Conservation (phyloP, 768 basidiomycete genomes). For the Phlebiopsis gigantea region DNA sequence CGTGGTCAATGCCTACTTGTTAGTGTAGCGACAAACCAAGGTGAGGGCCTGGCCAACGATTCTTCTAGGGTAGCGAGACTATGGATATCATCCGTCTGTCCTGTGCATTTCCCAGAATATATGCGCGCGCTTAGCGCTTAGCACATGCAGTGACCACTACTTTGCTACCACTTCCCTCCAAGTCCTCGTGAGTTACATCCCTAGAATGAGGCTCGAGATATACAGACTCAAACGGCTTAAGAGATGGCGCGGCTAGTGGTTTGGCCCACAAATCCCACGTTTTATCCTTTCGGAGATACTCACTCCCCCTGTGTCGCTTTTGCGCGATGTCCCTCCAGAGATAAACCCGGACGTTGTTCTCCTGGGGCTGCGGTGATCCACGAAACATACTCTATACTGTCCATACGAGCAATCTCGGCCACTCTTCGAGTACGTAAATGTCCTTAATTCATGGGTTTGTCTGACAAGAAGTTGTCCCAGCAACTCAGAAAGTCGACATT, state of each 20-base stretch:
- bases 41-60: no score
- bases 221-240: no score
- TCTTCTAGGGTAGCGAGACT: no score
- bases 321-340: slow-evolving; percentile 42
- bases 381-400: slow-evolving; percentile 49
- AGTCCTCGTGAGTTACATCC: no score
- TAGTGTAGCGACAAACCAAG: no score
- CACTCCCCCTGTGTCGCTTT: slow-evolving; percentile 43
- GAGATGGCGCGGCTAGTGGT: slow-evolving; percentile 42
- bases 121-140: no score
- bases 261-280: slow-evolving; percentile 41
- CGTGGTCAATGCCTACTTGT: no score
- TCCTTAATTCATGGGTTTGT: neutral
- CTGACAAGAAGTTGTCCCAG: neutral
- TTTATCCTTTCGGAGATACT: slow-evolving; percentile 61
- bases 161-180: no score
- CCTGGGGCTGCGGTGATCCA: slow-evolving; percentile 52
- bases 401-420: slow-evolving; percentile 20
- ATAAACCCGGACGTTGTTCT: slow-evolving; percentile 41
- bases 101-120: no score
- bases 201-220: no score
- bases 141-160: no score
- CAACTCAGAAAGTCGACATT: slow-evolving; percentile 34
- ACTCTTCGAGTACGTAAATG: slow-evolving; percentile 17
- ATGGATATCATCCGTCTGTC: no score